These are phyloP conservation scores for Nakazawaea peltata DNA, from an alignment of 805 yeast genomes.

Conservation along the genomic window DNA sequence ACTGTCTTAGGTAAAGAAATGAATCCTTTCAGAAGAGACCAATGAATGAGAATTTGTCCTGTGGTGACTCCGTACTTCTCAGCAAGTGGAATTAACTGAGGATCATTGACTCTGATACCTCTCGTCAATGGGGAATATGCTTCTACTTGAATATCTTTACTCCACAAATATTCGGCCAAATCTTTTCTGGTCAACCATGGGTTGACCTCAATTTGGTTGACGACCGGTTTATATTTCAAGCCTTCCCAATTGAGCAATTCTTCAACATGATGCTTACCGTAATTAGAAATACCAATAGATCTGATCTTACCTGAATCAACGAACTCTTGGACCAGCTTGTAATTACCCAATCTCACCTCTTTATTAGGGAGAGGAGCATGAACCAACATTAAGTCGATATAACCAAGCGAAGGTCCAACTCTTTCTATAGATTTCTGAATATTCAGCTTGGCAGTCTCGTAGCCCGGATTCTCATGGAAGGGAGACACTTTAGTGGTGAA, in stretches of 20 bases:
- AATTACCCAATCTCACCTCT: slow-evolving; percentile 37
- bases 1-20: slow-evolving; percentile 31
- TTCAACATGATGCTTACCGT: slow-evolving; percentile 46
- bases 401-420: slow-evolving; percentile 34
- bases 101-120: slow-evolving; percentile 38
- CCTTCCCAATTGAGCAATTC: slow-evolving; percentile 42
- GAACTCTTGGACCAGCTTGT: slow-evolving; percentile 49
- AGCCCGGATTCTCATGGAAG: slow-evolving; percentile 20
- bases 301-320: slow-evolving; percentile 41
- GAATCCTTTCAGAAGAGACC: slow-evolving; percentile 61
- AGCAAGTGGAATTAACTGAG: slow-evolving; percentile 34
- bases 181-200: slow-evolving; percentile 41
- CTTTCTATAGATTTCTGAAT: slow-evolving; percentile 33
- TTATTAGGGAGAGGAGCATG: slow-evolving; percentile 44
- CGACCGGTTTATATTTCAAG: slow-evolving; percentile 33
- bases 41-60: slow-evolving; percentile 56
- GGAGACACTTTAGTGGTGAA: slow-evolving; percentile 31
- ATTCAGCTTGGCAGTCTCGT: slow-evolving; percentile 31
- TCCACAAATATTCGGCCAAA: slow-evolving; percentile 33
- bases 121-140: slow-evolving; percentile 64
- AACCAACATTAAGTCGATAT: slow-evolving; percentile 46
- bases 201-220: slow-evolving; percentile 43
- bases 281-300: slow-evolving; percentile 59
- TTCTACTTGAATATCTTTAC: slow-evolving; percentile 41
- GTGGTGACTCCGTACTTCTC: slow-evolving; percentile 38